These are phyloP conservation scores for Lentinula raphanica DNA, from an alignment of 768 basidiomycete genomes.

Conservation along the genomic window DNA sequence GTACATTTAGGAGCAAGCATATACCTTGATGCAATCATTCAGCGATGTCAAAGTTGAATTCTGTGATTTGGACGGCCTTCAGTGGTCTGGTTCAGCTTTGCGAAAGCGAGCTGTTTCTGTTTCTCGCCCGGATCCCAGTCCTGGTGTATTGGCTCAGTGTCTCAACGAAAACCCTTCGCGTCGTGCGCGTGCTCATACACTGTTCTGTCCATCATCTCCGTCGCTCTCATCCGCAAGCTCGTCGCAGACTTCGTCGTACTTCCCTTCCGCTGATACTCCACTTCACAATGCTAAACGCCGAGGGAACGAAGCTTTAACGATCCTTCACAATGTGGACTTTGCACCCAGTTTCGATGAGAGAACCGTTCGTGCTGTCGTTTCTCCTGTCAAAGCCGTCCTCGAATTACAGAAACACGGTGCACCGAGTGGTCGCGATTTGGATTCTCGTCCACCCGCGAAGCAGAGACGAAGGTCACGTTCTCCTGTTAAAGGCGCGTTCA, in stretches of 20 bases:
- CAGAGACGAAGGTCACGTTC: neutral
- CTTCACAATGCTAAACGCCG: neutral
- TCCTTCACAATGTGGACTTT: neutral
- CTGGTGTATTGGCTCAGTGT: neutral
- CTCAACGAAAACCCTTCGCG: neutral
- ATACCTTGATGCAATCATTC: neutral
- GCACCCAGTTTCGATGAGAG: neutral
- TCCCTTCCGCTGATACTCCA: neutral
- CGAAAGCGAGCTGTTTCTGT: neutral
- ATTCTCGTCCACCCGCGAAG: constrained; percentile 3
- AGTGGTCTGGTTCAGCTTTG: neutral
- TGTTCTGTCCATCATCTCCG: neutral
- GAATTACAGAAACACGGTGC: neutral
- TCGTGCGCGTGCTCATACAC: constrained; percentile 1
- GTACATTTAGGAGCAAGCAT: neutral
- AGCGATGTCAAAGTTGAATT: constrained; percentile 4
- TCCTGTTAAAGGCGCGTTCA: neutral
- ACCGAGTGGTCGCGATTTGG: neutral
- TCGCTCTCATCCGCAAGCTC: neutral
- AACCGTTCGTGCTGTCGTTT: neutral
- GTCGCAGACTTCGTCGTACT: neutral
- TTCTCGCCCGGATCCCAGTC: neutral
- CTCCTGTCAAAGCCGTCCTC: neutral
- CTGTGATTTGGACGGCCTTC: neutral
- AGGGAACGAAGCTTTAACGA: neutral